Percentiles rank a stretch among this genome's conserved stretches.
These are phyloP conservation scores for Lipomyces starkeyi DNA, from an alignment of 805 yeast species.

Conservation along the genomic window DNA sequence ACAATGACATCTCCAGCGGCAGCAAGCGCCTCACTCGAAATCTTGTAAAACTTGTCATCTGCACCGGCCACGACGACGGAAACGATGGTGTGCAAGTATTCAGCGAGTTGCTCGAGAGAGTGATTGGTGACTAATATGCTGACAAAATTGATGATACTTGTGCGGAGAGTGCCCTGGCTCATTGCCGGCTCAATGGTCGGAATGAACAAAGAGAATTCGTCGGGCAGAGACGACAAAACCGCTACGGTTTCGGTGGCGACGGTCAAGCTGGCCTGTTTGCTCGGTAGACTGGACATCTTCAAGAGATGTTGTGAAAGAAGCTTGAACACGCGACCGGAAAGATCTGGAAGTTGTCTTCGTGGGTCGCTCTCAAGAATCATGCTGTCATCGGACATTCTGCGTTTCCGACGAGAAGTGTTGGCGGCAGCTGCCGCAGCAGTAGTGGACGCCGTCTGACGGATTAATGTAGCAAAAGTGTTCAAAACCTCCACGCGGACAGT, in stretches of 20 bases:
- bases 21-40: slow-evolving; percentile 46
- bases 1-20: slow-evolving; percentile 43
- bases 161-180: slow-evolving; percentile 24
- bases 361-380: slow-evolving; percentile 27
- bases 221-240: slow-evolving; percentile 12
- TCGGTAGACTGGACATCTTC: slow-evolving; percentile 25
- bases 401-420: slow-evolving; percentile 26
- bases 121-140: slow-evolving; percentile 15
- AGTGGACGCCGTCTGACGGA: slow-evolving; percentile 38
- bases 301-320: slow-evolving; percentile 28
- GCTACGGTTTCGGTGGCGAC: slow-evolving; percentile 33
- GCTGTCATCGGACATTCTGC: slow-evolving; percentile 31
- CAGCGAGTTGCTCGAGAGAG: slow-evolving; percentile 20
- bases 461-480: slow-evolving; percentile 52
- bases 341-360: slow-evolving; percentile 17
- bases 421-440: slow-evolving; percentile 37
- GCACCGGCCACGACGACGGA: slow-evolving; percentile 46
- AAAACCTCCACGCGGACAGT: slow-evolving; percentile 60
- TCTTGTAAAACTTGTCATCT: slow-evolving; percentile 47
- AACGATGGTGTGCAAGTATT: slow-evolving; percentile 37
- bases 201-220: slow-evolving; percentile 23
- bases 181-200: slow-evolving; percentile 27
- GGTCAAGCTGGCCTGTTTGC: slow-evolving; percentile 32
- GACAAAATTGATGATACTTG: slow-evolving; percentile 20
- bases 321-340: slow-evolving; percentile 32